Percentiles rank a stretch among this genome's conserved stretches.
These are phyloP conservation scores for Chamaecyparis obtusa DNA, from an alignment of 75 land plant genomes.

Conservation along the genomic window DNA sequence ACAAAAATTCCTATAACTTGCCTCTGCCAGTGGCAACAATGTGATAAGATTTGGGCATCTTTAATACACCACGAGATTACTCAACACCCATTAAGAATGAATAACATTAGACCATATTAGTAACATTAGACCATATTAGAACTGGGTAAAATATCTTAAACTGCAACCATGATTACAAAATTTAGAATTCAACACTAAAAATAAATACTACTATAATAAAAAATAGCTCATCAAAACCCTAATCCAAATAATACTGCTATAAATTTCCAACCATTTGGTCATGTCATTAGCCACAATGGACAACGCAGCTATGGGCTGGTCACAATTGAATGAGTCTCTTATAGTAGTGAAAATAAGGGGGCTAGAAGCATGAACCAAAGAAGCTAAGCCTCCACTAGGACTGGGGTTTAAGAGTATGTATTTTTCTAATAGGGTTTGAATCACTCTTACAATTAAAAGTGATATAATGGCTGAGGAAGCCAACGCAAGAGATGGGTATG, in stretches of 20 bases:
- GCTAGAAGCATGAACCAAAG: constrained; percentile 21
- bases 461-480: background rate
- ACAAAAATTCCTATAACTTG: too few relatives aligned
- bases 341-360: constrained; percentile 53
- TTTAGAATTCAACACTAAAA: background rate
- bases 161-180: background rate
- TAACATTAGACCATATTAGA: background rate
- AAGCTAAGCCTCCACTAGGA: background rate
- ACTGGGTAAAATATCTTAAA: too few relatives aligned
- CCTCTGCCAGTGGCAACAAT: too few relatives aligned
- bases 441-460: background rate
- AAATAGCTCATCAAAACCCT: constrained; percentile 94
- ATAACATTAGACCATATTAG: background rate
- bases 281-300: constrained; percentile 79
- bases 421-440: background rate
- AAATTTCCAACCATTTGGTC: constrained; percentile 91
- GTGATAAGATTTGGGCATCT: too few relatives aligned
- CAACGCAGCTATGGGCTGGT: constrained; percentile 51
- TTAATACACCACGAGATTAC: background rate
- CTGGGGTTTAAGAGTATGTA: background rate
- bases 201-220: background rate
- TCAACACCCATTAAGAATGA: too few relatives aligned
- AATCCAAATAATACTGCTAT: constrained; percentile 77
- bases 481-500: background rate
- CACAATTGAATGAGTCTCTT: background rate